A percentile compares a stretch with the other conserved stretches of the same genome.
Conservation (phyloP, 2,329 filamentous ascomycete species). For the Xylariaceae sp. region DNA sequence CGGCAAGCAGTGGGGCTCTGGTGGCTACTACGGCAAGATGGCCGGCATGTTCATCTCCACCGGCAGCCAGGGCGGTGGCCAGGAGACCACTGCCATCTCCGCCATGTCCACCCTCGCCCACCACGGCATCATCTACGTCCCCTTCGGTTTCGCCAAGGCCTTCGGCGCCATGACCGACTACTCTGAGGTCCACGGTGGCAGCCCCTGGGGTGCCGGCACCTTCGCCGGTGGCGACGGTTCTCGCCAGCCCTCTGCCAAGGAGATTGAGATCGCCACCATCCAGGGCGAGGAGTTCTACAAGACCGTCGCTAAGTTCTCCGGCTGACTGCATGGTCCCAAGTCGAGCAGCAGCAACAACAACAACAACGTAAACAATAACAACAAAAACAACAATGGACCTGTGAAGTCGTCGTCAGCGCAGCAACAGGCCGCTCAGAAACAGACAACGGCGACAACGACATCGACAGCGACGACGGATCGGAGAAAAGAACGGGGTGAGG, state of each 20-base stretch:
- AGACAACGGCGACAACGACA: background rate
- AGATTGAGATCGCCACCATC: conserved; percentile 71
- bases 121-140: conserved; percentile 96
- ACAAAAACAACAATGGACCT: background rate
- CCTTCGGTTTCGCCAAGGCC: conserved; percentile 80
- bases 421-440: conserved; percentile 22
- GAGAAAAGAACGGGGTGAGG: conserved; percentile 49
- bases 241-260: conserved; percentile 68
- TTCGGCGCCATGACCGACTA: conserved; percentile 68
- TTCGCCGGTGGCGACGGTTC: conserved; percentile 76
- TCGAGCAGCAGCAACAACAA: background rate
- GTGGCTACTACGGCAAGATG: conserved; percentile 79
- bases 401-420: conserved; percentile 8
- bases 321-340: conserved; percentile 69
- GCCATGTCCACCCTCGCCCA: conserved; percentile 82
- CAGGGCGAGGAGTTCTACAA: conserved; percentile 87
- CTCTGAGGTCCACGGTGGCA: conserved; percentile 76
- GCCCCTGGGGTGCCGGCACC: conserved; percentile 90
- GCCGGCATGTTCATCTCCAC: conserved; percentile 88
- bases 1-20: conserved; percentile 74
- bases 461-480: background rate
- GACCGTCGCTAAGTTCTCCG: conserved; percentile 63
- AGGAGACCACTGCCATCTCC: conserved; percentile 80
- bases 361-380: background rate
- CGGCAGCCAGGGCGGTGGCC: conserved; percentile 78